Evolutionary conservation across 2,329 filamentous ascomycete species (phyloP).

Genomic region (Epichloe sibirici): DNA sequence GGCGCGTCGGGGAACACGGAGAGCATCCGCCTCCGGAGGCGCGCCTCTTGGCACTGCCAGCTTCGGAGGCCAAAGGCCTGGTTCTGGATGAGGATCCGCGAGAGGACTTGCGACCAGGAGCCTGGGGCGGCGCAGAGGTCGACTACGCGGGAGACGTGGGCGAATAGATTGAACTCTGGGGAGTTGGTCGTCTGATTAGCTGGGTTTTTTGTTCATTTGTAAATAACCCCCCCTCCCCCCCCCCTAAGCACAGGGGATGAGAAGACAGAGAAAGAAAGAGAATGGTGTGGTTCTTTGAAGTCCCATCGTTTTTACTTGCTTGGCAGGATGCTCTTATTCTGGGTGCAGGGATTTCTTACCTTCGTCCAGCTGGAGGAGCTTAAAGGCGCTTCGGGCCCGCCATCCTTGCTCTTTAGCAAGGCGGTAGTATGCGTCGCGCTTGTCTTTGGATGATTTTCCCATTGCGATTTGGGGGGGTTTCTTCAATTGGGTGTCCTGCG

Average conservation of each 20-base stretch:
- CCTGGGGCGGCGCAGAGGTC: conserved; percentile 93
- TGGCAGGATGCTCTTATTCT: neutral
- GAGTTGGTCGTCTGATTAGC: neutral
- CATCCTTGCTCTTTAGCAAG: conserved; percentile 98
- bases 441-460: conserved; percentile 98
- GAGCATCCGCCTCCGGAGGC: conserved; percentile 49
- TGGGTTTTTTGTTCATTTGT: neutral
- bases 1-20: conserved; percentile 29
- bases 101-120: conserved; percentile 95
- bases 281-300: no score
- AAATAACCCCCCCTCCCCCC: neutral
- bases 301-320: no score
- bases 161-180: conserved; percentile 85
- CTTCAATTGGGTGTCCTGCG: neutral
- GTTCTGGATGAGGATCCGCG: conserved; percentile 82
- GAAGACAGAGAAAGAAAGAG: no score
- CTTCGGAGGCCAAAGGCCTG: conserved; percentile 78
- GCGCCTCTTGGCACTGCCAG: conserved; percentile 74
- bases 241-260: neutral
- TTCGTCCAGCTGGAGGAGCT: conserved; percentile 88
- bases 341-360: conserved; percentile 24
- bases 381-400: conserved; percentile 93
- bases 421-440: conserved; percentile 94
- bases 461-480: conserved; percentile 32
- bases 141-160: conserved; percentile 80